These are phyloP conservation scores for Tardiomyces blankii DNA, from an alignment of 1,139 yeast genomes.

Conservation along the genomic window DNA sequence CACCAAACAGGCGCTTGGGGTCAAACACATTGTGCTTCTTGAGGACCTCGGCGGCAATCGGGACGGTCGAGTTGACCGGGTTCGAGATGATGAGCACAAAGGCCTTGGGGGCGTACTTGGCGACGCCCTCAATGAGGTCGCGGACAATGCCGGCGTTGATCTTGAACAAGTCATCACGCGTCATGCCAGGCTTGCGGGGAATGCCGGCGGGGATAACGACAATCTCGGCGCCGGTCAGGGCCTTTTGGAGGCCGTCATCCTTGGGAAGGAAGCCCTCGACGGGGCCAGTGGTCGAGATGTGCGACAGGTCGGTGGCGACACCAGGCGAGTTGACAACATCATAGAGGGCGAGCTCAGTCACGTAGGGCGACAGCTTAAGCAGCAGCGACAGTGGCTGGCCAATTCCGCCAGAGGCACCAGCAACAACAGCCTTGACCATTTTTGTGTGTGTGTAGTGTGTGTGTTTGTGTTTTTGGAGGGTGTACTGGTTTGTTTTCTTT, in stretches of 20 bases:
- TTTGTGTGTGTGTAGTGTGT: slow-evolving; percentile 2
- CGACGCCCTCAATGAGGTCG: slow-evolving; percentile 72
- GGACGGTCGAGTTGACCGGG: slow-evolving; percentile 95
- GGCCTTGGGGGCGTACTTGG: slow-evolving; percentile 63
- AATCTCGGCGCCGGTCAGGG: slow-evolving; percentile 61
- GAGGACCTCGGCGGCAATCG: slow-evolving; percentile 80
- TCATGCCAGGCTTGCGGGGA: slow-evolving; percentile 98
- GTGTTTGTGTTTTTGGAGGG: neutral
- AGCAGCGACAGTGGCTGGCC: slow-evolving; percentile 90
- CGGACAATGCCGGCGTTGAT: slow-evolving; percentile 87
- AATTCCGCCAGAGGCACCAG: slow-evolving; percentile 43
- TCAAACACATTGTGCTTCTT: slow-evolving; percentile 65
- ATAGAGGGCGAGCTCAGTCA: slow-evolving; percentile 60
- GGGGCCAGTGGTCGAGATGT: slow-evolving; percentile 71
- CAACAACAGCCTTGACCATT: slow-evolving; percentile 30
- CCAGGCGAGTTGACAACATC: slow-evolving; percentile 90
- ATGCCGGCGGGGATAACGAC: slow-evolving; percentile 94
- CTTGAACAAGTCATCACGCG: slow-evolving; percentile 89
- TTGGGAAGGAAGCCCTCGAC: slow-evolving; percentile 65
- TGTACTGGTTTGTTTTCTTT: too few relatives aligned
- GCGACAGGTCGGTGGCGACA: slow-evolving; percentile 85
- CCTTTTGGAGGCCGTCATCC: slow-evolving; percentile 40
- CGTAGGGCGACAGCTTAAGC: slow-evolving; percentile 53
- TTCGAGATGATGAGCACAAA: slow-evolving; percentile 74
- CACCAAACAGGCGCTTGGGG: slow-evolving; percentile 80